phyloP scores from a whole-genome alignment of 2,329 filamentous ascomycete genomes.

The Bipolaris cookei region DNA sequence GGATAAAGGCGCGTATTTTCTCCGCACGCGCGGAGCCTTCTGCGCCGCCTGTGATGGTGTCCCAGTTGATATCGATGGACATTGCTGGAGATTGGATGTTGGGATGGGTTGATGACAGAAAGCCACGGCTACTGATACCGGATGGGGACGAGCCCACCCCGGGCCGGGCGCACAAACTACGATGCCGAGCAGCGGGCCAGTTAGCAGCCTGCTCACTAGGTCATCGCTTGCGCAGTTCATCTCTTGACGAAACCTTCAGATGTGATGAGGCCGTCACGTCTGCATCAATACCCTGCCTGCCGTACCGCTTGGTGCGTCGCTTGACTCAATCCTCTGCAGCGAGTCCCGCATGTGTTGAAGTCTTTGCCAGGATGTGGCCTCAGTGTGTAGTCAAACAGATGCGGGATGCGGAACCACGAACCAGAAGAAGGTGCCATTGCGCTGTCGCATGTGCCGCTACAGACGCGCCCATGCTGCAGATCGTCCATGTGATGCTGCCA shows the following conservation, averaged over 20 bases:
- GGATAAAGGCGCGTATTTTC: slow-evolving; percentile 88
- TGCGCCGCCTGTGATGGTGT: slow-evolving; percentile 84
- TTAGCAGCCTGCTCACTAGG: slow-evolving; percentile 16
- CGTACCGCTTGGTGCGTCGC: slow-evolving; percentile 10
- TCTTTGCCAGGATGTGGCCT: neutral
- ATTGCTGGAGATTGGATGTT: slow-evolving; percentile 58
- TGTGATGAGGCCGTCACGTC: slow-evolving; percentile 27
- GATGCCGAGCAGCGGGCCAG: slow-evolving; percentile 26
- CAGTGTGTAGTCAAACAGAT: neutral
- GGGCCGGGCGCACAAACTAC: slow-evolving; percentile 26
- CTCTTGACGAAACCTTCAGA: slow-evolving; percentile 21
- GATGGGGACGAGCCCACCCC: slow-evolving; percentile 27
- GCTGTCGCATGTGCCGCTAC: slow-evolving; percentile 36
- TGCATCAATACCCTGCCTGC: slow-evolving; percentile 26
- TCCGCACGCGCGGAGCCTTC: slow-evolving; percentile 86
- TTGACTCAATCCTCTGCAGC: slow-evolving; percentile 12
- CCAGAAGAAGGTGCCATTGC: slow-evolving; percentile 39
- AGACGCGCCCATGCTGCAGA: slow-evolving; percentile 34
- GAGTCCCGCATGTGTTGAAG: slow-evolving; percentile 2
- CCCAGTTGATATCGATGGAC: slow-evolving; percentile 99
- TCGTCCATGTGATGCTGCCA: slow-evolving; percentile 24
- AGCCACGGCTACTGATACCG: slow-evolving; percentile 22
- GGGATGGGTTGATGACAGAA: slow-evolving; percentile 34
- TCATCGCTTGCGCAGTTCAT: slow-evolving; percentile 23
- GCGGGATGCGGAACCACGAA: slow-evolving; percentile 4